Base-by-base conservation (phyloP, 1,139 yeast genomes). In the Candida sanyaensis region DNA sequence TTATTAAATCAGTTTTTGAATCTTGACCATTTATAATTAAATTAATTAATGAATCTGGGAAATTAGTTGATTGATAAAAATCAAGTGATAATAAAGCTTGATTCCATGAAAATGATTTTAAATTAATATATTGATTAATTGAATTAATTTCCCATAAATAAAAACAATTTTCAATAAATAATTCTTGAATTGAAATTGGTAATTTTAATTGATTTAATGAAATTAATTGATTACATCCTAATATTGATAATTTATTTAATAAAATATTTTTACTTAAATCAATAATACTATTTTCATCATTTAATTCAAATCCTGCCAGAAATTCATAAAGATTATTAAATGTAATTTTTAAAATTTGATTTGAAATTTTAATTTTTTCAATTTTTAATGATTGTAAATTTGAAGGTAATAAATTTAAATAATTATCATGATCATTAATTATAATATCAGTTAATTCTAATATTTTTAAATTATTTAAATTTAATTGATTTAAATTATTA, bases 81-180 rank as follows among this genome's bases (percentile, higher is more conserved):
- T 39, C 37, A 21, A 47, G 48, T 1, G 46, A 45, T 17, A 48
- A 41, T 24, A 48, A 45, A 5, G 50, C 50, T 8, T 42, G 41
- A 5, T 32, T 9, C 50, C 50, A 48, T 40, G 34, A 36, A 24
- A 48, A 43, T 24, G 13, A 17, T 4, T 21, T 34, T 12, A 48
- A 38, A 37, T 48, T 48, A 24, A n/a, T 13, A 30, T 48, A 48
- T 27, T 27, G 7, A 5, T 45, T 28, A 12, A 48, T 29, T 1
- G 40, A 24, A 8, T 42, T 41, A 11, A 45, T 27, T 12, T 36
- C 41, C 13, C 42, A 42, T 28, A 48, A 27, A 10, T 45, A 33
- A n/a, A 21, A 30, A 28, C 50, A 48, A 30, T 30, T 32, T 21
- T 33, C 39, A 6, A 48, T 24, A 1, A 17, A 24, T 23, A 48